Evolutionary conservation across 2,329 filamentous ascomycete species (phyloP).

Genomic region (Colletotrichum karsti): DNA sequence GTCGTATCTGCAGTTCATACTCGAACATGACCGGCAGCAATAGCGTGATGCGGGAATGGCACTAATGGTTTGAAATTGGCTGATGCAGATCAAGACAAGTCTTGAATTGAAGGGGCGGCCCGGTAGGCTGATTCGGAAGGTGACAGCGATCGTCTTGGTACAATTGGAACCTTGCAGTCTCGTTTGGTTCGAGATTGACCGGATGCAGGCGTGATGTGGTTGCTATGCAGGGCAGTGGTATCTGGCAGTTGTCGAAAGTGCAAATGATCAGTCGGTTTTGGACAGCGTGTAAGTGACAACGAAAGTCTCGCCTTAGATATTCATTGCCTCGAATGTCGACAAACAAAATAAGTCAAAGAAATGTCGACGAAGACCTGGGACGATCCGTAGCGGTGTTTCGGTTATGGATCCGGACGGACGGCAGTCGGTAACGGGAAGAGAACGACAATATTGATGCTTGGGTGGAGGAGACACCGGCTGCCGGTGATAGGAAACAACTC

Average conservation of each 20-base stretch:
- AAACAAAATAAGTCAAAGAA: too few species aligned
- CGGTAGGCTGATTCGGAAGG: not conserved
- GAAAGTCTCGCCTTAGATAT: too few species aligned
- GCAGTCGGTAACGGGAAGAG: conserved; percentile 18
- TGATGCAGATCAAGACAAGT: not conserved
- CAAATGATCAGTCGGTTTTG: not conserved
- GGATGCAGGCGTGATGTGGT: not conserved
- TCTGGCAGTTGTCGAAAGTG: not conserved
- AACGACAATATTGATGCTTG: not conserved
- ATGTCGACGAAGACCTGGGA: too few species aligned
- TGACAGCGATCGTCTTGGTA: not conserved
- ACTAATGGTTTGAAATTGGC: not conserved
- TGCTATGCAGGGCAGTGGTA: not conserved
- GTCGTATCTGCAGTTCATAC: not conserved
- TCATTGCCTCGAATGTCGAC: too few species aligned
- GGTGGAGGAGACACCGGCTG: not conserved
- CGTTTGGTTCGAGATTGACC: not conserved
- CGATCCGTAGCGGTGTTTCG: not conserved
- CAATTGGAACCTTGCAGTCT: not conserved
- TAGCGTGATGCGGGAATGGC: not conserved
- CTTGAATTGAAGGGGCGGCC: too few species aligned
- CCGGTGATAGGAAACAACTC: conserved; percentile 8
- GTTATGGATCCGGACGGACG: not conserved
- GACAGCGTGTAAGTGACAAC: not conserved
- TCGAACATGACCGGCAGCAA: not conserved